Evolutionary conservation across 768 basidiomycete genomes (phyloP), one percentile per base, ranked within the genome.

Genomic region (Auricularia cornea): DNA sequence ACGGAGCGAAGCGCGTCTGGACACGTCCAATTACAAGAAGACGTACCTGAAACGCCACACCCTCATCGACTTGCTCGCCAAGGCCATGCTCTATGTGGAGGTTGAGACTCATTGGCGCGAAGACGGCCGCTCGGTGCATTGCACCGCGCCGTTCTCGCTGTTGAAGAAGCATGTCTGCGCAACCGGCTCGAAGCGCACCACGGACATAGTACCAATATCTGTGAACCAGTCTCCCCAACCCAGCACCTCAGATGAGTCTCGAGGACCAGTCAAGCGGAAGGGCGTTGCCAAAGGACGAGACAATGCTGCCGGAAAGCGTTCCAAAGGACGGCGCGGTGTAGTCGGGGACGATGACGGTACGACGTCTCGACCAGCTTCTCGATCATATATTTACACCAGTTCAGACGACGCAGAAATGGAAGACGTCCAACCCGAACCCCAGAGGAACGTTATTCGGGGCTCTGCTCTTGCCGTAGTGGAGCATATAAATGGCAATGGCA

Each of bases 91-190:
- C 11, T 94, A 91, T 67, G 78, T 81, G 23, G 92, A 94, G 75
- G 89, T 89, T 60, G 92, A 94, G 77, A 81, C 86, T 6, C 92
- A 93, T 69, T 93, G 89, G 86, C 83, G 84, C 65, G 81, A 80
- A 12, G 84, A 84, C 70, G 76, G 79, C 38, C 75, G 88, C 64
- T 80, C 83, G 5, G 79, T 76, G 52, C 84, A 82, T 68, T 94
- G 91, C 80, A 86, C 83, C 70, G 78, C 80, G 35, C 73, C 80
- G 14, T 94, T 93, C 76, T 87, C 88, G n/a, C 76, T 94, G n/a
- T 78, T 93, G 33, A 86, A 89, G 63, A 81, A 76, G 2, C 91
- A 94, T 69, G 77, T 83, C 29, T 93, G 91, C 72, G 84, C 87
- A 30, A 44, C 59, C 14, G 18, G 35, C 59, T 35, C 62, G 32